These are phyloP conservation scores for Beverwykella pulmonaria DNA, from an alignment of 495 filamentous ascomycete genomes.

Conservation along the genomic window DNA sequence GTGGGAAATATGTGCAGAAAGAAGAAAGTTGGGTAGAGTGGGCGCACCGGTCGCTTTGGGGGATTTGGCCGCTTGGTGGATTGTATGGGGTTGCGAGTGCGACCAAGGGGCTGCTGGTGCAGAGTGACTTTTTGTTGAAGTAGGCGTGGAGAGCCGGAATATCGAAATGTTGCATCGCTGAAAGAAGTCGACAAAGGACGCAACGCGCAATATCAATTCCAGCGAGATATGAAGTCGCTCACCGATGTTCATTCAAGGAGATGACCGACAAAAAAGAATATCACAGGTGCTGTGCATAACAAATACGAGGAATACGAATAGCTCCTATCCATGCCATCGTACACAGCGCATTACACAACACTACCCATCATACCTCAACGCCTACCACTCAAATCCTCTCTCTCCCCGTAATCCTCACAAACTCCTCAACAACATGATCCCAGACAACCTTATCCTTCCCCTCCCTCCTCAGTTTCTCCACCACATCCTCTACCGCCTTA, in stretches of 20 bases:
- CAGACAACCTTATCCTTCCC: conserved; percentile 18
- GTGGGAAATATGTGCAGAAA: not conserved
- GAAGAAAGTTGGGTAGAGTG: conserved; percentile 3
- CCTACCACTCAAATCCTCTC: conserved; percentile 17
- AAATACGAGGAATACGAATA: too few relatives aligned
- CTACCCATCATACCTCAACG: too few relatives aligned
- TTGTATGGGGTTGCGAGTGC: conserved; percentile 31
- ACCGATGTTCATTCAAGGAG: too few relatives aligned
- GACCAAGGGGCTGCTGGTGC: conserved; percentile 16
- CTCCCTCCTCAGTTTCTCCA: conserved; percentile 18
- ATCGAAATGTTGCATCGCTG: too few relatives aligned
- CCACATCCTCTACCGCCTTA: not conserved
- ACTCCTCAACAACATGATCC: conserved; percentile 17
- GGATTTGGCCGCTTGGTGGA: conserved; percentile 16
- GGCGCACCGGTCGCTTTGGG: not conserved
- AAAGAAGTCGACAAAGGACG: too few relatives aligned
- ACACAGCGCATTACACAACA: too few relatives aligned
- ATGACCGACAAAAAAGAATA: too few relatives aligned
- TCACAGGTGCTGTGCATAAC: too few relatives aligned
- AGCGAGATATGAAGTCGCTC: too few relatives aligned
- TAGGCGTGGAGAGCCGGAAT: not conserved
- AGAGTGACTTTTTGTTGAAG: conserved; percentile 29
- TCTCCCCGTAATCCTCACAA: conserved; percentile 28
- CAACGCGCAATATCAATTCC: too few relatives aligned
- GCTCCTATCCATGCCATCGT: too few relatives aligned